These are phyloP conservation scores for Puccinia hordei DNA, from an alignment of 1,284 basidiomycete genomes.

Conservation along the genomic window DNA sequence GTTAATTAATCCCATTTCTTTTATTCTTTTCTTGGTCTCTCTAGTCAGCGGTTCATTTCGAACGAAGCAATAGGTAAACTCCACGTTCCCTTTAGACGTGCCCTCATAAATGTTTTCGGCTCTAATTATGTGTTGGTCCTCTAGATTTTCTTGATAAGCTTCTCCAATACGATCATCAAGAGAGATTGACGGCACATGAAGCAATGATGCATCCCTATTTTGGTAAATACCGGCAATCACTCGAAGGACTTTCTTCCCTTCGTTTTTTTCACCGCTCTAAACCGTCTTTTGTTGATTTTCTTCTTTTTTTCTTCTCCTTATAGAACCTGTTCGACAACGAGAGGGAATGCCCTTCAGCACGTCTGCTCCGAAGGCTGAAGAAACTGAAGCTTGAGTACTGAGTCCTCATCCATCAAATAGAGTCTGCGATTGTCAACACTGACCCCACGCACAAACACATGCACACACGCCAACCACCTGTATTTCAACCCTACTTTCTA, in stretches of 20 bases:
- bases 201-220: constrained; percentile 87
- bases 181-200: constrained; percentile 88
- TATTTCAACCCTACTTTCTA: background rate
- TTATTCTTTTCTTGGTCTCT: constrained; percentile 31
- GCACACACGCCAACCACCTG: background rate
- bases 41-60: constrained; percentile 59
- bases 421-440: background rate
- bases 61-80: constrained; percentile 59
- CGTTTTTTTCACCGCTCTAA: background rate
- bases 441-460: background rate
- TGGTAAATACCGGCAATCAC: constrained; percentile 56
- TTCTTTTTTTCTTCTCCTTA: background rate
- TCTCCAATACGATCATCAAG: constrained; percentile 94
- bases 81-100: background rate
- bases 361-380: constrained; percentile 19
- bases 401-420: background rate
- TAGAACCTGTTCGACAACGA: constrained; percentile 48
- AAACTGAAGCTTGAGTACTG: constrained; percentile 7
- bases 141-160: constrained; percentile 89
- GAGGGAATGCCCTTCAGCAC: constrained; percentile 33
- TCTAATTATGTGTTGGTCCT: constrained; percentile 61
- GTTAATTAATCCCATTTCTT: background rate
- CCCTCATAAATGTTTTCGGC: background rate
- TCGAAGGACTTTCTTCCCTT: background rate
- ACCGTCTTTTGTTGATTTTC: background rate